These are phyloP conservation scores for Xylaria intraflava DNA, from an alignment of 495 filamentous ascomycete species.

Conservation along the genomic window DNA sequence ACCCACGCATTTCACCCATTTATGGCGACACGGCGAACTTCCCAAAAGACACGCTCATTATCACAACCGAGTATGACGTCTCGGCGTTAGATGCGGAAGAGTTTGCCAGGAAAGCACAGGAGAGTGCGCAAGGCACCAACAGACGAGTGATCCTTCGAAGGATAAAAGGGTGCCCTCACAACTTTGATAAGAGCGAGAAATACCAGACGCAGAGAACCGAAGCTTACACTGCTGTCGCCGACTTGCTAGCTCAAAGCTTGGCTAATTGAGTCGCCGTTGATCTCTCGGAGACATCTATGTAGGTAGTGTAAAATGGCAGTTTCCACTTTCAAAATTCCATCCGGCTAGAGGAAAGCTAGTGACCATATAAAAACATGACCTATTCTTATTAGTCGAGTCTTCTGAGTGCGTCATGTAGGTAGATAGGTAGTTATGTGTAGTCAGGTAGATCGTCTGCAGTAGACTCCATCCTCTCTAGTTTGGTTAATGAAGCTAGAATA, in stretches of 20 bases:
- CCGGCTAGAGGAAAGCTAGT: too few relatives aligned
- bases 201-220: neutral
- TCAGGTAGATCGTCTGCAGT: too few relatives aligned
- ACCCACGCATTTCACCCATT: conserved; percentile 42
- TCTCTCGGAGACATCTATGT: too few relatives aligned
- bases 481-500: too few relatives aligned
- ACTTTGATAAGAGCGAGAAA: conserved; percentile 8
- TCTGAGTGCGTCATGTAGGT: too few relatives aligned
- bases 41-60: conserved; percentile 35
- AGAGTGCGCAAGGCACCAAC: neutral
- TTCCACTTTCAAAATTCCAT: too few relatives aligned
- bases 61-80: conserved; percentile 39
- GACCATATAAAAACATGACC: too few relatives aligned
- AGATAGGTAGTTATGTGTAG: too few relatives aligned
- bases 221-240: neutral
- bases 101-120: conserved; percentile 30
- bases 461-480: too few relatives aligned
- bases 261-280: too few relatives aligned
- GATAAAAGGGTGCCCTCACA: conserved; percentile 40
- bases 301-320: too few relatives aligned
- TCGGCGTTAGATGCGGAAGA: conserved; percentile 38
- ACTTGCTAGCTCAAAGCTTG: neutral
- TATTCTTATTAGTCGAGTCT: too few relatives aligned
- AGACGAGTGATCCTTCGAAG: conserved; percentile 34
- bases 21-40: conserved; percentile 35